Evolutionary conservation across 1,284 basidiomycete genomes (phyloP).

Genomic region (Athelia sp.): DNA sequence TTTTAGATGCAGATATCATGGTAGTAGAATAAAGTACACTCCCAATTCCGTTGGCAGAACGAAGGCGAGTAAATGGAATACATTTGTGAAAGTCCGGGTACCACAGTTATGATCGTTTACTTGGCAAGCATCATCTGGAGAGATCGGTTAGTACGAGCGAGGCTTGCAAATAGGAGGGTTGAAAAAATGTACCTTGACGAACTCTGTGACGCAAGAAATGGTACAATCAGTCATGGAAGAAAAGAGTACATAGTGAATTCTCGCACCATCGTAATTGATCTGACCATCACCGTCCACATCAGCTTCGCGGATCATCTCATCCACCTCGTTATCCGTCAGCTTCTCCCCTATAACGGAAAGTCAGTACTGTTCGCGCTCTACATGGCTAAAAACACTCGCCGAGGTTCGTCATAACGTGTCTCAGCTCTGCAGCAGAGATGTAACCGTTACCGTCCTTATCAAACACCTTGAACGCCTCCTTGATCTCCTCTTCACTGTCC

Average conservation of each 20-base stretch:
- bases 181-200: conserved; percentile 43
- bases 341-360: conserved; percentile 58
- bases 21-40: not conserved
- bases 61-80: not conserved
- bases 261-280: conserved; percentile 64
- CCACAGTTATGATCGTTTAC: conserved; percentile 24
- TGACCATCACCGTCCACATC: conserved; percentile 83
- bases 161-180: not conserved
- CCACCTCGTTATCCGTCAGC: conserved; percentile 78
- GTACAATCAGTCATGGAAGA: not conserved
- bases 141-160: conserved; percentile 10
- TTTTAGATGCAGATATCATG: not conserved
- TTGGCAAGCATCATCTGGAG: conserved; percentile 56
- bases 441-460: conserved; percentile 72
- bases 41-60: not conserved
- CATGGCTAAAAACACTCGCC: conserved; percentile 39
- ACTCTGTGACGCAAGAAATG: conserved; percentile 33
- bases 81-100: not conserved
- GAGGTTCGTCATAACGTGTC: conserved; percentile 79
- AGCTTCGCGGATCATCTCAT: conserved; percentile 90
- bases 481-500: conserved; percentile 77
- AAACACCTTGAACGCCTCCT: conserved; percentile 80
- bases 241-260: not conserved
- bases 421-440: conserved; percentile 65
- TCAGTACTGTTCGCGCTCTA: not conserved